phyloP scores from a whole-genome alignment of 441 rosid species.

The Eutrema salsugineum region DNA sequence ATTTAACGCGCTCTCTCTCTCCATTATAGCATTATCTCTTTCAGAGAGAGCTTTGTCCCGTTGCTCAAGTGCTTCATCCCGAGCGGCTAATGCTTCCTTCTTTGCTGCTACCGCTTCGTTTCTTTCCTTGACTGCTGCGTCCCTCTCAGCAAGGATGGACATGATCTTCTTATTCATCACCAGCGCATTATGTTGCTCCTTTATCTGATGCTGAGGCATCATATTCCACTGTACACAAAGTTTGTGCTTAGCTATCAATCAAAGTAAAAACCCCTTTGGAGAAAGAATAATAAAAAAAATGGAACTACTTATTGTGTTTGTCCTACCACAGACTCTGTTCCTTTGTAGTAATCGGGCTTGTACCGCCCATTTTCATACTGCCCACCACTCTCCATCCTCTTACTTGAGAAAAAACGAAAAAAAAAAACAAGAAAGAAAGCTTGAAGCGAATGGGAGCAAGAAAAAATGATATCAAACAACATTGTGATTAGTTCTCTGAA shows the following conservation, averaged over 20 bases:
- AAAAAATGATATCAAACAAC: background rate
- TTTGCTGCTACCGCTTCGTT: conserved; percentile 57
- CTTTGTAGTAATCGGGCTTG: conserved; percentile 64
- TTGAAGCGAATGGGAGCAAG: background rate
- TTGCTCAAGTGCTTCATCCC: conserved; percentile 76
- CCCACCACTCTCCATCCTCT: conserved; percentile 55
- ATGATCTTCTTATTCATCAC: conserved; percentile 82
- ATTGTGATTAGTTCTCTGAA: background rate
- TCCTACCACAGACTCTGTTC: conserved; percentile 43
- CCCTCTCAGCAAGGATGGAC: conserved; percentile 73
- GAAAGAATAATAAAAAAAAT: background rate
- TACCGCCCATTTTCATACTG: conserved; percentile 59
- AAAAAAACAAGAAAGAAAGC: background rate
- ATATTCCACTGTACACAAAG: conserved; percentile 54
- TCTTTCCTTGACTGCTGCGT: conserved; percentile 64
- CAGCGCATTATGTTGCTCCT: conserved; percentile 66
- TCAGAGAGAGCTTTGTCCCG: conserved; percentile 76
- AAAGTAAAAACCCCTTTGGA: background rate
- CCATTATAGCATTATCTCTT: conserved; percentile 72
- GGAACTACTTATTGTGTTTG: background rate
- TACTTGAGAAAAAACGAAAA: background rate
- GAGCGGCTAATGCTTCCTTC: conserved; percentile 66
- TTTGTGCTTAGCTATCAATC: conserved; percentile 20
- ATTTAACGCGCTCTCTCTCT: conserved; percentile 69
- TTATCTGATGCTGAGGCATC: conserved; percentile 65